Evolutionary conservation across 2,329 filamentous ascomycete species (phyloP).

Genomic region (Cladophialophora exuberans): DNA sequence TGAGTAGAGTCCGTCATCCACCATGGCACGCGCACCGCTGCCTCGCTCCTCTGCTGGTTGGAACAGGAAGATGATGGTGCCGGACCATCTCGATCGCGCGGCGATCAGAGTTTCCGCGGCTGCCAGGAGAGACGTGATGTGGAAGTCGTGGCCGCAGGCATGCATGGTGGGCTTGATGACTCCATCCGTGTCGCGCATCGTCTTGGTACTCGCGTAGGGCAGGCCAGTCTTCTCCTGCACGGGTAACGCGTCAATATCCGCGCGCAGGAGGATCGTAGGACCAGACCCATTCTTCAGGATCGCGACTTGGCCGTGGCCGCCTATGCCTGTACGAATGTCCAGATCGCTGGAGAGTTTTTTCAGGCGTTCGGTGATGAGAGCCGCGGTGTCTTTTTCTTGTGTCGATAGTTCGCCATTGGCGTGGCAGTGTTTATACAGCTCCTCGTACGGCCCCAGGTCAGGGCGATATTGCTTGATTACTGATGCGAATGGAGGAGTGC

Average conservation of each 20-base stretch:
- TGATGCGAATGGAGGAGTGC: slow-evolving; percentile 23
- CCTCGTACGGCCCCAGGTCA: slow-evolving; percentile 53
- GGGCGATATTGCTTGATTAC: slow-evolving; percentile 43
- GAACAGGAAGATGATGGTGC: slow-evolving; percentile 67
- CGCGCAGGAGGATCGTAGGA: slow-evolving; percentile 50
- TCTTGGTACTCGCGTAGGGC: slow-evolving; percentile 51
- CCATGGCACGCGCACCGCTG: slow-evolving; percentile 65
- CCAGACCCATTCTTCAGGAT: slow-evolving; percentile 49
- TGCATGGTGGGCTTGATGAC: slow-evolving; percentile 62
- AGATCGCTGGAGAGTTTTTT: slow-evolving; percentile 30
- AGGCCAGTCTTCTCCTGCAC: slow-evolving; percentile 53
- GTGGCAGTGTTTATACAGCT: slow-evolving; percentile 63
- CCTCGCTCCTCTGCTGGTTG: slow-evolving; percentile 70
- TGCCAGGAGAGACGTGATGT: slow-evolving; percentile 60
- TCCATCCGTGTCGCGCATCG: slow-evolving; percentile 53
- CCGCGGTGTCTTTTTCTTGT: slow-evolving; percentile 58
- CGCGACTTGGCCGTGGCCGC: slow-evolving; percentile 49
- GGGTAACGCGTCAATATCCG: slow-evolving; percentile 56
- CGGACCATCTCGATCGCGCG: slow-evolving; percentile 56
- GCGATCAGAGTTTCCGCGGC: slow-evolving; percentile 55
- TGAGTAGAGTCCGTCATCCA: slow-evolving; percentile 61
- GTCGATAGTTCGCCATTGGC: slow-evolving; percentile 62
- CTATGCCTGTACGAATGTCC: slow-evolving; percentile 50
- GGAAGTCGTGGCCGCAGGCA: slow-evolving; percentile 64
- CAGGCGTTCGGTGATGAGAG: slow-evolving; percentile 50